Conservation (phyloP, 1,284 basidiomycete species). For the Cutaneotrichosporon sp. region DNA sequence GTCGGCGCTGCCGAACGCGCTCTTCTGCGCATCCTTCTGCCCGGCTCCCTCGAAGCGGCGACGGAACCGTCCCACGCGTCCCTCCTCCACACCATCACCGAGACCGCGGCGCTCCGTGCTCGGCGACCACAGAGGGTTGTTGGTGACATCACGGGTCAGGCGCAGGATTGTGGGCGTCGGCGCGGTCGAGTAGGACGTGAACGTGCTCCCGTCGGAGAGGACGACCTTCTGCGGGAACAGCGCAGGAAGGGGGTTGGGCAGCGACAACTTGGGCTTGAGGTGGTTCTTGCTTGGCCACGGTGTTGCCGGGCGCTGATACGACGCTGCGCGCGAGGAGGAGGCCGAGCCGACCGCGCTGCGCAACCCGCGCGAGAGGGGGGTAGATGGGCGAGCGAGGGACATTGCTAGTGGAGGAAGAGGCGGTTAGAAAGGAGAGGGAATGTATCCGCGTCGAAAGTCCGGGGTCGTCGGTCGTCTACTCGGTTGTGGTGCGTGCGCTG, state of each 20-base stretch:
- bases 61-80: conserved; percentile 75
- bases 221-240: conserved; percentile 78
- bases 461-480: background rate
- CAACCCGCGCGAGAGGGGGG: conserved; percentile 17
- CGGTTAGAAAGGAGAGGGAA: background rate
- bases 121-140: conserved; percentile 71
- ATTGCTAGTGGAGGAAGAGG: conserved; percentile 8
- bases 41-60: conserved; percentile 61
- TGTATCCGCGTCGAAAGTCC: background rate
- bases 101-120: conserved; percentile 54
- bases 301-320: conserved; percentile 9
- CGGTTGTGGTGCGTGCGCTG: background rate
- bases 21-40: conserved; percentile 18
- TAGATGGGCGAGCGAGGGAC: conserved; percentile 15
- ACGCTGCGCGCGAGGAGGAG: conserved; percentile 33
- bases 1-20: conserved; percentile 39
- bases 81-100: conserved; percentile 68
- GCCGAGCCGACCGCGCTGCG: conserved; percentile 22
- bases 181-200: conserved; percentile 79
- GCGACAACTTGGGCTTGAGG: conserved; percentile 53
- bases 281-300: conserved; percentile 49
- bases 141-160: conserved; percentile 78
- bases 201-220: conserved; percentile 80
- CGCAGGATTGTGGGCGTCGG: conserved; percentile 67
- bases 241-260: conserved; percentile 77